Evolutionary conservation across 2,329 filamentous ascomycete species (phyloP), one percentile per base, ranked within the genome.

Genomic region (Colletotrichum orchidophilum): DNA sequence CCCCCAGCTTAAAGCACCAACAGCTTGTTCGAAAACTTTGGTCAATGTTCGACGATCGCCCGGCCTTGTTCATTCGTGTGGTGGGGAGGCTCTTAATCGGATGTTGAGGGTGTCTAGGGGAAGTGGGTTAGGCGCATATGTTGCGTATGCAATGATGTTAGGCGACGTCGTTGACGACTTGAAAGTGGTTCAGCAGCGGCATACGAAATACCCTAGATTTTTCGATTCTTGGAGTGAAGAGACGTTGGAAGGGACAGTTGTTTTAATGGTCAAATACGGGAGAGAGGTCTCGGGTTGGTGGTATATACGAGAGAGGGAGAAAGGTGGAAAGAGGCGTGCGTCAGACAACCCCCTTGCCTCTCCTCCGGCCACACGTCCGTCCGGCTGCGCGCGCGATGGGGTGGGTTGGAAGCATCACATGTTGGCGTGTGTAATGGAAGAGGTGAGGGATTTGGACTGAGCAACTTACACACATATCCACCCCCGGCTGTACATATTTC

Each of bases 121-220:
- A 52, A 3, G 52, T 35, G 24, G 15, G 24, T 33, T 26, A 27
- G 11, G 24, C 31, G 24, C 31, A 49, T 46, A 39, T 26, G n/a
- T n/a, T 63, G n/a, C 15, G 59, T 31, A 42, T 50, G 60, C n/a
- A 50, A 27, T n/a, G 29, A 31, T 27, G 11, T 33, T 31, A 46
- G n/a, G 53, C n/a, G 9, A 52, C 61, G 61, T 50, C 61, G 66
- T 54, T 46, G 53, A 60, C n/a, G 18, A 54, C 21, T 26, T 42
- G 50, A 60, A 35, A 39, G 27, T 31, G 33, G 52, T 29, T 26
- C 35, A 62, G 68, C 58, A 68, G 64, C 68, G 58, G 68, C 58
- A 71, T 68, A 68, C 68, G 68, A 59, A 71, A 63, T 71, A 71
- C 68, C 68, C 68, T 63, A 63, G 58, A 68, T 39, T 66, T 52